Percentiles rank a stretch among this genome's conserved stretches.
Conservation (phyloP, 768 basidiomycete genomes). For the Chalciporus piperatus region DNA sequence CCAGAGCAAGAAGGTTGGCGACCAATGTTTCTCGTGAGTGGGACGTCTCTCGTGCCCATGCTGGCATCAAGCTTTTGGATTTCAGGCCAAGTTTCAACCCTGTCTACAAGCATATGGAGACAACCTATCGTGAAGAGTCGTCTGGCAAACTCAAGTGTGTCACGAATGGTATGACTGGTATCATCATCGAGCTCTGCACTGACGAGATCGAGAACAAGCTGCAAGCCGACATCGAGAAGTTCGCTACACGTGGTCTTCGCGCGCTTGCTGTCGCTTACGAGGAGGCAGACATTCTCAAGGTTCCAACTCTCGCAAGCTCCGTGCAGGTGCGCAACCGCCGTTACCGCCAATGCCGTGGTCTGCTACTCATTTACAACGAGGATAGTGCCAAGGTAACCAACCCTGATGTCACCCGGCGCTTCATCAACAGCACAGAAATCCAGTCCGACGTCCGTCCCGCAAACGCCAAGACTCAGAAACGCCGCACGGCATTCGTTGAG, state of each 20-base stretch:
- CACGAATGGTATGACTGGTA: conserved; percentile 99
- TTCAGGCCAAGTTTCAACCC: conserved; percentile 99
- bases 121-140: conserved; percentile 92
- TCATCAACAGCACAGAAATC: too few species aligned
- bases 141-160: conserved; percentile 96
- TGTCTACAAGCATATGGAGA: conserved; percentile 98
- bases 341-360: too few species aligned
- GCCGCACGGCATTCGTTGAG: too few species aligned
- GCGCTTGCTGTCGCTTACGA: conserved; percentile 93
- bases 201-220: conserved; percentile 87
- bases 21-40: conserved; percentile 98
- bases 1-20: conserved; percentile 85
- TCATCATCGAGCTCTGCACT: conserved; percentile 95
- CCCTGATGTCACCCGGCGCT: too few species aligned
- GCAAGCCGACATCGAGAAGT: conserved; percentile 95
- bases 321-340: too few species aligned
- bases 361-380: too few species aligned
- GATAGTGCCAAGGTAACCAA: too few species aligned
- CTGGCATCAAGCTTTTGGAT: conserved; percentile 93
- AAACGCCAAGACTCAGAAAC: too few species aligned
- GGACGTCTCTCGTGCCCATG: conserved; percentile 71
- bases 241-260: conserved; percentile 93
- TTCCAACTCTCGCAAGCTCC: too few species aligned
- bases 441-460: too few species aligned
- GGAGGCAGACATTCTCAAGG: too few species aligned